These are phyloP conservation scores for Neofusicoccum kwambonambiense DNA, from an alignment of 2,329 filamentous ascomycete genomes.

Conservation along the genomic window DNA sequence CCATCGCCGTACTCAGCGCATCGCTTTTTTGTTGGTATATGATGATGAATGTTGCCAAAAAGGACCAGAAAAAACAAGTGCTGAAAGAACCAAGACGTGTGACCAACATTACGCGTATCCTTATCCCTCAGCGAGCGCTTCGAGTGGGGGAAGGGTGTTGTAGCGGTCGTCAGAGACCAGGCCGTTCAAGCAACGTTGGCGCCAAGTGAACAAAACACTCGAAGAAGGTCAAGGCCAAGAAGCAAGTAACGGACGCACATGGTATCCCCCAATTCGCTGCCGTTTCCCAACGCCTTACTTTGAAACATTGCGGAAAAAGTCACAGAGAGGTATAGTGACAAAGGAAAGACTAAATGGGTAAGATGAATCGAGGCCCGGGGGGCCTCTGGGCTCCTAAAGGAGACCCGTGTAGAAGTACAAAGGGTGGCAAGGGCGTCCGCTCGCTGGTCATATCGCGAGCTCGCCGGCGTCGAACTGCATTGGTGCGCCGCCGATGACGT, in stretches of 20 bases:
- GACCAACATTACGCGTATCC: constrained; percentile 10
- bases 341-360: not conserved
- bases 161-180: not conserved
- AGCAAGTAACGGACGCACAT: constrained; percentile 8
- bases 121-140: constrained; percentile 14
- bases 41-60: not conserved
- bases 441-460: constrained; percentile 3
- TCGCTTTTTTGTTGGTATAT: constrained; percentile 16
- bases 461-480: constrained; percentile 3
- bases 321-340: not conserved
- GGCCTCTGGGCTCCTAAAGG: not conserved
- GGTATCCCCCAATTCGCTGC: constrained; percentile 13
- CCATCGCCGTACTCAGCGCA: not conserved
- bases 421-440: not conserved
- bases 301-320: not conserved
- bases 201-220: not conserved
- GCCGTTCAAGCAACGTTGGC: constrained; percentile 11
- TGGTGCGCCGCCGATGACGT: constrained; percentile 44
- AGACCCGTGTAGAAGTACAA: constrained; percentile 2
- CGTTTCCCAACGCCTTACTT: constrained; percentile 4
- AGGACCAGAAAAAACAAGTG: not conserved
- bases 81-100: not conserved
- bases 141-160: constrained; percentile 7
- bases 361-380: not conserved
- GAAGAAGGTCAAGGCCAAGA: not conserved